Percentiles rank a stretch among this genome's conserved stretches.
Evolutionary conservation across 352 stramenopile species (phyloP).

Genomic region (Phytophthora boehmeriae): DNA sequence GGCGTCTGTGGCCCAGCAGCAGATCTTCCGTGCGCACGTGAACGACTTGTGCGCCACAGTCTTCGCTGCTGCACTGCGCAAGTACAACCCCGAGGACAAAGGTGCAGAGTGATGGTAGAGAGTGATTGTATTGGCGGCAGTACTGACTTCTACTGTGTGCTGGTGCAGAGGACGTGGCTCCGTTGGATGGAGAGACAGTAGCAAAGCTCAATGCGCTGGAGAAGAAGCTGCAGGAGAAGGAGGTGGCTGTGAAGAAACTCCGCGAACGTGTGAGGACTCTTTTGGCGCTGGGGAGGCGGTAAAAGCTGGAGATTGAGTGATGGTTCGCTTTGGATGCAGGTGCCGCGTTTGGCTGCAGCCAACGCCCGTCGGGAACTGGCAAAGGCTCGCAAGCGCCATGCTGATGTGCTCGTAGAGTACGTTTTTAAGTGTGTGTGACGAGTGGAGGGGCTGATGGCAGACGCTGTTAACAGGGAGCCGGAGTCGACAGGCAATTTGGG

Average conservation of each 20-base stretch:
- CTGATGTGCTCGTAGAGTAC: conserved; percentile 56
- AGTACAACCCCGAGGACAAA: conserved; percentile 75
- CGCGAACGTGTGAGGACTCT: conserved; percentile 45
- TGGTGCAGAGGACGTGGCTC: conserved; percentile 63
- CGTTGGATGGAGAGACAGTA: conserved; percentile 50
- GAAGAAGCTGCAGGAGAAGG: conserved; percentile 57
- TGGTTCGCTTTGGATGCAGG: conserved; percentile 22
- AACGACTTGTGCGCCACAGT: conserved; percentile 77
- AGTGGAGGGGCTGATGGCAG: conserved; percentile 3
- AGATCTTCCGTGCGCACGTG: conserved; percentile 80
- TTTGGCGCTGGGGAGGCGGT: background rate
- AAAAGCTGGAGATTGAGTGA: background rate
- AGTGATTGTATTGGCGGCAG: background rate
- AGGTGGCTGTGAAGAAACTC: conserved; percentile 57
- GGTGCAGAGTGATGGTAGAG: conserved; percentile 28
- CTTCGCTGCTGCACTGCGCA: conserved; percentile 65
- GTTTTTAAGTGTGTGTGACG: conserved; percentile 1
- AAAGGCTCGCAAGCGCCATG: conserved; percentile 59
- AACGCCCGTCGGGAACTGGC: conserved; percentile 57
- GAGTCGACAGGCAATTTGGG: conserved; percentile 30
- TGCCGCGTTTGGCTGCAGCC: conserved; percentile 56
- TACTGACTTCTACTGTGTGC: background rate
- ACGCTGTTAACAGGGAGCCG: conserved; percentile 21
- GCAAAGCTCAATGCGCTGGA: conserved; percentile 57
- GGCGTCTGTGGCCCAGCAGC: conserved; percentile 62